A percentile compares a stretch with the other conserved stretches of the same genome.
Evolutionary conservation across 768 basidiomycete genomes (phyloP).

Genomic region (Dioszegia aurantiaca): DNA sequence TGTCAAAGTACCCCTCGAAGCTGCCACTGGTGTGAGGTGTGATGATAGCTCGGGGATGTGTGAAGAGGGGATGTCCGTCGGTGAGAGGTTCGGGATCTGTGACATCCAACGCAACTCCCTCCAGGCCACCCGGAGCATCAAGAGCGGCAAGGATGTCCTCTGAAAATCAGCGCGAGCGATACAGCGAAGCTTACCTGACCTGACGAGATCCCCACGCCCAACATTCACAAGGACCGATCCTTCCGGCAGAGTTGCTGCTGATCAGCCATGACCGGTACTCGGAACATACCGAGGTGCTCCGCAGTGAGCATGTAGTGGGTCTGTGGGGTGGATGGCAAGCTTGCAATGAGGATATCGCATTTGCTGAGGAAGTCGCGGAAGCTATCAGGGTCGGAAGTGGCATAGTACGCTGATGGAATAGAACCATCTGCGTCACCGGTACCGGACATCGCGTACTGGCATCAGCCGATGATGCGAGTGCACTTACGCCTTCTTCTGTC

Average conservation of each 20-base stretch:
- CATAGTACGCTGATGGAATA: slow-evolving; percentile 34
- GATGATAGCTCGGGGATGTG: slow-evolving; percentile 32
- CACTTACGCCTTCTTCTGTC: slow-evolving; percentile 41
- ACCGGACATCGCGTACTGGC: slow-evolving; percentile 41
- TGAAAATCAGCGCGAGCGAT: slow-evolving; percentile 1
- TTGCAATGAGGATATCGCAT: slow-evolving; percentile 42
- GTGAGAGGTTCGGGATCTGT: slow-evolving; percentile 49
- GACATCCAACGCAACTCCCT: slow-evolving; percentile 48
- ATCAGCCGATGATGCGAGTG: neutral
- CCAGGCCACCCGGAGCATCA: slow-evolving; percentile 26
- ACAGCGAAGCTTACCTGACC: slow-evolving; percentile 36
- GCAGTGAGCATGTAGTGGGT: slow-evolving; percentile 33
- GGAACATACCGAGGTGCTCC: slow-evolving; percentile 37
- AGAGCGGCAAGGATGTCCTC: slow-evolving; percentile 32
- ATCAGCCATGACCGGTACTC: neutral
- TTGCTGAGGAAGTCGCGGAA: slow-evolving; percentile 35
- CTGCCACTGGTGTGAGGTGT: slow-evolving; percentile 52
- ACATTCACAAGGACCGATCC: slow-evolving; percentile 50
- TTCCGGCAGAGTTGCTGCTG: slow-evolving; percentile 37
- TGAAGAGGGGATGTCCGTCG: slow-evolving; percentile 29
- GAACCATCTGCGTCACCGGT: slow-evolving; percentile 42
- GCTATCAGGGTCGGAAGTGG: slow-evolving; percentile 29
- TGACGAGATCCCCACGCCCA: slow-evolving; percentile 50
- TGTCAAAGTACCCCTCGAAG: slow-evolving; percentile 42
- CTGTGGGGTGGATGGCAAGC: slow-evolving; percentile 41